Base-by-base conservation (phyloP, 1,284 basidiomycete species). In the Taiwanofungus camphoratus region DNA sequence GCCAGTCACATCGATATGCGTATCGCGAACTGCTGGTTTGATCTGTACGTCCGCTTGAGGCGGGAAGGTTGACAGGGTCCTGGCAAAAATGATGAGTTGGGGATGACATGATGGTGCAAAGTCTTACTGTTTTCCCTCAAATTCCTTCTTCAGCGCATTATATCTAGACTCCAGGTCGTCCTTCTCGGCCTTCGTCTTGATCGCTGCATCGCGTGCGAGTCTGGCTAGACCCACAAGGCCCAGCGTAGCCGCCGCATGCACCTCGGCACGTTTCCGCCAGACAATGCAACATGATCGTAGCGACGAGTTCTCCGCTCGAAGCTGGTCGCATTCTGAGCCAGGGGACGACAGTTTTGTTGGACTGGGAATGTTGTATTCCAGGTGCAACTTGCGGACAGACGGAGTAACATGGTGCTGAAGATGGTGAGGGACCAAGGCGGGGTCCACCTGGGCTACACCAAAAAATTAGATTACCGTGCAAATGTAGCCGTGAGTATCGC, bases 191-290 rank as follows among this genome's bases (percentile, higher is more conserved):
- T 69, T 68, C 46, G 74, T 60, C 39, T 62, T 63, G 12, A 72
- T 41, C n/a, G 69, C 71, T 34, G 73, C 67, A 43, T 77, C 73
- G 36, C 68, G 68, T 4, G 75, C 67, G 3, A 69, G 55, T 31
- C 70, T 66, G 12, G 74, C 67, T 41, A 79, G 65, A 21, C 71
- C 68, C 32, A 77, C 63, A 30, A 79, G 67, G 24, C 73, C 71
- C 21, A 76, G 58, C 20, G 74, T 79, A 11, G 75, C 74, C 3
- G 73, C 65, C 8, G 75, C 71, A 50, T 80, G 77, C 7, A 72
- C 64, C 46, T 77, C 73, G 9, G 77, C 77, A 31, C 77, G 73
- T 42, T 69, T 71, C 34, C 74, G 71, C 77, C 77, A 80, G 50
- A 73, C 64, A 24, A 60, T 62, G 55, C 73, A 77, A 46, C 70